Evolutionary conservation across 176 grass and related monocot species (phyloP), one percentile per base, ranked within the genome.

Genomic region (Bonia amplexicaulis): DNA sequence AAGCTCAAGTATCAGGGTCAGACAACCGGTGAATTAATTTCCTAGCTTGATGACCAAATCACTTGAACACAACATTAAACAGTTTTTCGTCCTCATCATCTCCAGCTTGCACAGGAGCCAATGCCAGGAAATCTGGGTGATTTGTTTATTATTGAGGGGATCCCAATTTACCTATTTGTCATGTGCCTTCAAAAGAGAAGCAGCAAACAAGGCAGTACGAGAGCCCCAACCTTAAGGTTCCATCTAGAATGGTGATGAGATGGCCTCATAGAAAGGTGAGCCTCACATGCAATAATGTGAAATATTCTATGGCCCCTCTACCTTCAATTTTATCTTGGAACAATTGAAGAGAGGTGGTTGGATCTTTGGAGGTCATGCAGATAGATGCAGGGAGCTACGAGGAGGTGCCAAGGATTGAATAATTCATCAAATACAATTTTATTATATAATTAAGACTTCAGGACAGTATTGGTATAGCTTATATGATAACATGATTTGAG

Each of bases 101-200:
- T 76, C 37, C 82, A 85, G 62, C 73, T 29, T 77, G 61, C 62
- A n/a, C 45, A 74, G 58, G 51, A 49, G 58, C 71, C 12, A 78
- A 9, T 74, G 79, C 53, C 71, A 82, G 62, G 70, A 9, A 49
- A 74, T 25, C 54, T 52, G 40, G 42, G 33, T 19, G 54, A n/a
- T 31, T 90, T 90, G 58, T 90, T 83, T 83, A 87, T 83, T 83
- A 87, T 61, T 7, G 5, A 33, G 11, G 5, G 5, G 46, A 55
- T 65, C 79, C 55, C 84, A 66, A 83, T 35, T 57, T 16, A 79
- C 41, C 61, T 27, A 13, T 16, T 58, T 44, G 84, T 40, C 86
- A 81, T 58, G 40, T 66, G 89, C 74, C 89, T 79, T 82, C 76
- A 40, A 67, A 80, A 72, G 48, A 60, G 87, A n/a, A 68, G 73